Base-by-base conservation (phyloP, 1,284 basidiomycete species). In the Phellopilus nigrolimitatus region DNA sequence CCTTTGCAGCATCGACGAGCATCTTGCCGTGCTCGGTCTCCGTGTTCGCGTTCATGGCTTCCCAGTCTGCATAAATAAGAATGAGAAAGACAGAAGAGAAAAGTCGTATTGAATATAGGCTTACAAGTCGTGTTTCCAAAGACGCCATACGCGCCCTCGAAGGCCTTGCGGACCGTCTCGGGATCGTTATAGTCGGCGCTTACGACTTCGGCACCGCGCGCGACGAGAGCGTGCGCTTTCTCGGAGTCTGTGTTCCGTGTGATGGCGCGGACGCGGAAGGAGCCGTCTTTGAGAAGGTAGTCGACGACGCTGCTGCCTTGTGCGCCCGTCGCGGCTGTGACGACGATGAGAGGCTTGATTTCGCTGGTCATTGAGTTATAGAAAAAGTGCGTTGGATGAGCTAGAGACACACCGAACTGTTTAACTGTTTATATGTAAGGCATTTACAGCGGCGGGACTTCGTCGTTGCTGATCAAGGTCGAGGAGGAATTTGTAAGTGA, bases 1-100 rank as follows among this genome's bases (percentile, higher is more conserved):
- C 47, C 49, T 64, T 60, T 2, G 63, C 63, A 10, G 63, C 64
- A 43, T 66, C 62, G 31, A 61, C 60, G 12, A 66, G 58, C 49
- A 56, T 56, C 31, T n/a, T n/a, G n/a, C n/a, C n/a, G n/a, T n/a
- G n/a, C n/a, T n/a, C n/a, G n/a, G n/a, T n/a, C n/a, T n/a, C 41
- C 25, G 22, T 47, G 10, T 38, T 24, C 15, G 17, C 43, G 28
- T 15, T 17, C 25, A 47, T 27, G 24, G 17, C 17, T 19, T 54
- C 31, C 46, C 53, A 50, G 25, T 7, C 54, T 55, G n/a, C 12
- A 34, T 2, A n/a, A 13, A 6, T 3, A 24, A 28, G 21, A 13
- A 4, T 41, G 5, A 30, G 21, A 38, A 8, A 25, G 19, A 38
- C 43, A 22, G 17, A 25, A 15, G 22, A 4, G 7, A 3, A 21